These are phyloP conservation scores for Elsinoe necatrix DNA, from an alignment of 2,329 filamentous ascomycete genomes.

Conservation along the genomic window DNA sequence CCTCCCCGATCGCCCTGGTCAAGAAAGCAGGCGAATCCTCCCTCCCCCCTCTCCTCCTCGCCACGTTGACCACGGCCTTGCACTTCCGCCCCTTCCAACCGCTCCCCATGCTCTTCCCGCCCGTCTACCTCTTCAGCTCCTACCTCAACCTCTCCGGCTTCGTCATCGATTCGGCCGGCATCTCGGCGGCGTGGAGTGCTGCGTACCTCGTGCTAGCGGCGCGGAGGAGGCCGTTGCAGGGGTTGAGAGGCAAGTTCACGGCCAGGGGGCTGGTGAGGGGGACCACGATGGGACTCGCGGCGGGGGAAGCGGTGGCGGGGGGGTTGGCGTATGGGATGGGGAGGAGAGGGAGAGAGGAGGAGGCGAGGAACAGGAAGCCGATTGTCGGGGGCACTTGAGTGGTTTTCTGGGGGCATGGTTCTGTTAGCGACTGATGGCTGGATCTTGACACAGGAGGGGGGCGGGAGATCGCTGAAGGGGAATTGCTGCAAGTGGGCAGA, in stretches of 20 bases:
- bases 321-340: constrained; percentile 47
- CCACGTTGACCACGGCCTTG: constrained; percentile 58
- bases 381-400: background rate
- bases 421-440: too few relatives aligned
- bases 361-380: background rate
- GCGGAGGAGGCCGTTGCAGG: constrained; percentile 42
- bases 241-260: constrained; percentile 40
- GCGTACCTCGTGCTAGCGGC: constrained; percentile 56
- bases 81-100: constrained; percentile 58
- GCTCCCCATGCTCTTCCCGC: constrained; percentile 59
- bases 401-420: too few relatives aligned
- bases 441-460: too few relatives aligned
- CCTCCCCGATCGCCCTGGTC: background rate
- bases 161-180: constrained; percentile 54
- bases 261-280: constrained; percentile 46
- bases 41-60: constrained; percentile 54
- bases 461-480: background rate
- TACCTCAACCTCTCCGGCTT: constrained; percentile 57
- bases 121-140: constrained; percentile 55
- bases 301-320: constrained; percentile 43
- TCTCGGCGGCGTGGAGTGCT: constrained; percentile 57
- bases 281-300: constrained; percentile 43
- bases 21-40: constrained; percentile 37
- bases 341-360: constrained; percentile 29
- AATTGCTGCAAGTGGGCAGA: too few relatives aligned